Base-by-base conservation (phyloP, 2,329 filamentous ascomycete genomes). In the Coniochaeta prunicola region DNA sequence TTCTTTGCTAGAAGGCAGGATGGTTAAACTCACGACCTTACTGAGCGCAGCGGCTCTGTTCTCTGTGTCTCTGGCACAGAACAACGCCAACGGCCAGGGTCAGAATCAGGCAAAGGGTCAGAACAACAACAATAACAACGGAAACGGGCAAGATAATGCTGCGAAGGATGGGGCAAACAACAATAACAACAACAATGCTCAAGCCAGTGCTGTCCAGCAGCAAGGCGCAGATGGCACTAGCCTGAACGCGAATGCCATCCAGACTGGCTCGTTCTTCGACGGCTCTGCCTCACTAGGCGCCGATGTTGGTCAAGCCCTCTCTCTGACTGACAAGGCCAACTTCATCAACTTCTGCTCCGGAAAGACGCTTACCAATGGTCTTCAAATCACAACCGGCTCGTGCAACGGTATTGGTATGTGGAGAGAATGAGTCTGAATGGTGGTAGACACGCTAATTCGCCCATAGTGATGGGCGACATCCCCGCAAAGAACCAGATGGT, bases 301-400 rank as follows among this genome's bases (percentile, higher is more conserved):
- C 65, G 33, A 33, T 34, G 13, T 55, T 53, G 30, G 36, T 34
- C 53, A 54, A 28, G 53, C 53, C 8, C 30, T 34, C n/a, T 48
- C 21, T 15, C 56, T 60, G 21, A 80, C 77, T 42, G 77, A 81
- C 60, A 56, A 69, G 21, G 75, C 75, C 67, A 84, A 84, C 71
- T 84, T 84, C 69, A 84, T 84, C 75, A 84, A 84, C 72, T 80
- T 84, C 70, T 85, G 82, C 66, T 67, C 72, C 6, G 80, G 80
- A 61, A 76, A 80, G 67, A 77, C 74, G 3, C 65, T 80, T 59
- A 85, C 82, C 61, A 83, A 85, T 62, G 82, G 82, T 61, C 70
- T 73, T 6, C 81, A 84, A 63, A 69, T 74, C 61, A 69, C 72
- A 40, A 66, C 61, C 0, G 80, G 80, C 10, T 83, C 81, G 50